Base-by-base conservation (phyloP, 176 grass and related monocot genomes). In the Oryza punctata region DNA sequence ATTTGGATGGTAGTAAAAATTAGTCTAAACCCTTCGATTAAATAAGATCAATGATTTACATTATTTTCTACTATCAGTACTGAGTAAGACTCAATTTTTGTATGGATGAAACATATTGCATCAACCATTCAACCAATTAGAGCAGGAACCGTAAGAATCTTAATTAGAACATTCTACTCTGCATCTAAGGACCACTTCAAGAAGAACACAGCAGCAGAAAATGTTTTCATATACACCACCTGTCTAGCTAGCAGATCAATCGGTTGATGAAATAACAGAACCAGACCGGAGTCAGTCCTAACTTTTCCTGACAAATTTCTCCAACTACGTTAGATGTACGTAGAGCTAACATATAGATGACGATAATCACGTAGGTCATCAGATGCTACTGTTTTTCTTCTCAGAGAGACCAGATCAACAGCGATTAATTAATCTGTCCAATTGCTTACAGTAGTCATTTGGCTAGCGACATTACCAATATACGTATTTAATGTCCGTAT, bases 391-490 rank as follows among this genome's bases (percentile, higher is more conserved):
- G 16, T 44, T 77, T 12, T 59, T 61, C 21, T 24, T 24, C 10
- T 24, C 57, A 19, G 35, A 50, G 43, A 28, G 24, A 18, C 37
- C 12, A 18, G 61, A 68, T 52, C 33, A 14, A 28, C 5, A 16
- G 73, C 11, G 64, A 23, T 23, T 71, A 44, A 44, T 44, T 45
- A 45, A 26, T 23, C 47, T n/a, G 3, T 27, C 46, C 21, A 44
- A 28, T 84, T 65, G 13, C 28, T 84, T 69, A 69, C 32, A 0
- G 45, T 77, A 85, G 73, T 19, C 35, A 85, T 44, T 32, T 26
- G 43, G 35, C 47, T 70, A 24, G 65, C 15, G 73, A 70, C 35
- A 13, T 70, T 77, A 60, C 24, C 47, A 37, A 44, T 70, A 35
- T 77, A 77, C 38, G 38, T 41, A 10, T 16, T 45, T 16, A 69